Evolutionary conservation across 2,329 filamentous ascomycete species (phyloP), one percentile per base, ranked within the genome.

Genomic region (Byssochlamys sp.): DNA sequence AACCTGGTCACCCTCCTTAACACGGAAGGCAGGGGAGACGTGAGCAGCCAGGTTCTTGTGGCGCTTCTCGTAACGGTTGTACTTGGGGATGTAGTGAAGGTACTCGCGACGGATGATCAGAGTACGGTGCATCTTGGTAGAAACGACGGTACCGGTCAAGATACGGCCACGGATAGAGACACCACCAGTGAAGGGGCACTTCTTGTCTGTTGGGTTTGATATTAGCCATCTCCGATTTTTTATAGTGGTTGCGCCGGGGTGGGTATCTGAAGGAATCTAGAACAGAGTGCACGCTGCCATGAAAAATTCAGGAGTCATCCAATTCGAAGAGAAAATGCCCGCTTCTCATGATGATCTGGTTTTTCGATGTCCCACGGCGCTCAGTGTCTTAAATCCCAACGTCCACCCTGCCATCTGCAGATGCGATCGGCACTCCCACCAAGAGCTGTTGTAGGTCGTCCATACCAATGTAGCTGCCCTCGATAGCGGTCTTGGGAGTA

Each of bases 121-220:
- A 74, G 94, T 99, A 82, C 94, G 90, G 89, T 99, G 94, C 94
- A 99, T 99, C 90, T 99, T 99, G 82, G 94, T 99, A 73, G 92
- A 97, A 76, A 97, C 89, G 76, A 99, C 94, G 77, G 91, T 96
- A 76, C 94, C 94, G 78, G 92, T 97, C 70, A 99, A 85, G 86
- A 99, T 99, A 92, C 94, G 92, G 80, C 94, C 94, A 84, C 94
- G 94, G 84, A 99, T 99, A 68, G 94, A 97, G 79, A 99, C 91
- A 79, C 92, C 84, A 78, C 95, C 95, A 72, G 91, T 96, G 88
- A 99, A 99, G 70, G 94, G 94, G 89, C 94, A 99, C 86, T 99
- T 99, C 90, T 99, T 99, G 88, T 99, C 94, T 96, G 75, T 73
- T 65, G 60, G 59, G 19, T 9, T 52, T 59, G 54, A 56, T 61